A percentile compares a stretch with the other conserved stretches of the same genome.
These are phyloP conservation scores for Phlyctochytrium arcticum DNA, from an alignment of 192 early-diverging fungal species.

Conservation along the genomic window DNA sequence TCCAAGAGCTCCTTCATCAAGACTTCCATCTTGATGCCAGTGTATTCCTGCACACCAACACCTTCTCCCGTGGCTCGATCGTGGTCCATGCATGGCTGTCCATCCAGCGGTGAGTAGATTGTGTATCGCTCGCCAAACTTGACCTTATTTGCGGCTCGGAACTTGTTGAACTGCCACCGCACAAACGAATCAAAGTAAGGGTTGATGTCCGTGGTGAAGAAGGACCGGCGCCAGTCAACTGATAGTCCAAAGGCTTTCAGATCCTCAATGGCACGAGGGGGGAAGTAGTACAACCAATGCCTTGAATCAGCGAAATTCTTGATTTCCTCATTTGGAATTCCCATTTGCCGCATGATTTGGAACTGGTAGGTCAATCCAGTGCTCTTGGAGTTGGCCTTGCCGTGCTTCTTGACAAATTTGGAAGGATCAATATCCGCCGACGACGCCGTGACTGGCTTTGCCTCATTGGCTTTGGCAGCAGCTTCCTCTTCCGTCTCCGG, in stretches of 20 bases:
- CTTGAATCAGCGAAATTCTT: conserved; percentile 85
- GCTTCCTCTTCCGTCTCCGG: conserved; percentile 15
- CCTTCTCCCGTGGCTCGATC: conserved; percentile 92
- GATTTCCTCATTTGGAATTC: conserved; percentile 83
- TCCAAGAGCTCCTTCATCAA: conserved; percentile 45
- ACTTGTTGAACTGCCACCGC: conserved; percentile 95
- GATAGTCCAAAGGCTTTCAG: conserved; percentile 60
- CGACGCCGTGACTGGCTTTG: neutral
- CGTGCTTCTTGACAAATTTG: conserved; percentile 67
- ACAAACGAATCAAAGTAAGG: conserved; percentile 98
- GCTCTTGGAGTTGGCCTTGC: conserved; percentile 86
- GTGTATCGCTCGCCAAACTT: conserved; percentile 97
- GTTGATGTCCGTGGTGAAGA: conserved; percentile 97
- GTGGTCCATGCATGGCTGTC: conserved; percentile 99
- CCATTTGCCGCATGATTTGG: conserved; percentile 91
- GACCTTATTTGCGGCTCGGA: conserved; percentile 73
- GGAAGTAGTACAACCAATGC: conserved; percentile 94
- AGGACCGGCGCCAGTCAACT: conserved; percentile 93
- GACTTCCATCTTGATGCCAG: conserved; percentile 89
- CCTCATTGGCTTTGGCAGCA: neutral
- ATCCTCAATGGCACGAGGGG: conserved; percentile 79
- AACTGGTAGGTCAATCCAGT: conserved; percentile 87
- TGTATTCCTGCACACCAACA: conserved; percentile 92
- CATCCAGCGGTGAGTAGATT: conserved; percentile 91
- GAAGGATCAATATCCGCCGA: conserved; percentile 48